Conservation (phyloP, 148 eudicot species). For the Rhododendron vialii region DNA sequence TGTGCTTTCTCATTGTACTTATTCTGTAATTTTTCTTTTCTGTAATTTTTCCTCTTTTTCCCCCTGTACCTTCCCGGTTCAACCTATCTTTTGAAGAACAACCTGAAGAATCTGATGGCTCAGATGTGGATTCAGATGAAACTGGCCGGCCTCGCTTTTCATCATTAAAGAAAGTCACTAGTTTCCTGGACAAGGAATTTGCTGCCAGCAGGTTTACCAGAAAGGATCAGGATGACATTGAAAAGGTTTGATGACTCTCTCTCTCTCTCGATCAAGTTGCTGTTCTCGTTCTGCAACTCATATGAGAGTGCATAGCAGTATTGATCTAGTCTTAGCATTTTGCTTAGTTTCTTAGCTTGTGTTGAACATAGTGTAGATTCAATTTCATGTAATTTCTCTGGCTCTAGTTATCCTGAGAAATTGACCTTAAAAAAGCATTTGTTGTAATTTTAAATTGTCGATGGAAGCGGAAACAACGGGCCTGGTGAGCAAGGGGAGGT, state of each 20-base stretch:
- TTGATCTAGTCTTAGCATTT: neutral
- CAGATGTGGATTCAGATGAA: constrained; percentile 45
- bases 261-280: neutral
- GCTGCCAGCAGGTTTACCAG: constrained; percentile 68
- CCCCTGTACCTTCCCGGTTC: constrained; percentile 36
- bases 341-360: neutral
- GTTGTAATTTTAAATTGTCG: neutral
- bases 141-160: constrained; percentile 55
- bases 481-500: neutral
- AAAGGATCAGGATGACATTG: constrained; percentile 54
- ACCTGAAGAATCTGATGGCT: constrained; percentile 46
- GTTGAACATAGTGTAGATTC: neutral
- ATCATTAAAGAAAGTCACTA: constrained; percentile 42
- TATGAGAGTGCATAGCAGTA: neutral
- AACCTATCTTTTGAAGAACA: constrained; percentile 55
- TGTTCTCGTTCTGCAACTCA: neutral
- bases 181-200: constrained; percentile 59
- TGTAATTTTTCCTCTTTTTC: neutral
- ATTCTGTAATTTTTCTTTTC: neutral
- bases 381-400: neutral
- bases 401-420: neutral
- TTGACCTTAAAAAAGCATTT: neutral
- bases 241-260: constrained; percentile 28
- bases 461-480: neutral
- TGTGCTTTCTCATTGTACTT: neutral